These are phyloP conservation scores for Naganishia onofrii DNA, from an alignment of 768 basidiomycete species.

Conservation along the genomic window DNA sequence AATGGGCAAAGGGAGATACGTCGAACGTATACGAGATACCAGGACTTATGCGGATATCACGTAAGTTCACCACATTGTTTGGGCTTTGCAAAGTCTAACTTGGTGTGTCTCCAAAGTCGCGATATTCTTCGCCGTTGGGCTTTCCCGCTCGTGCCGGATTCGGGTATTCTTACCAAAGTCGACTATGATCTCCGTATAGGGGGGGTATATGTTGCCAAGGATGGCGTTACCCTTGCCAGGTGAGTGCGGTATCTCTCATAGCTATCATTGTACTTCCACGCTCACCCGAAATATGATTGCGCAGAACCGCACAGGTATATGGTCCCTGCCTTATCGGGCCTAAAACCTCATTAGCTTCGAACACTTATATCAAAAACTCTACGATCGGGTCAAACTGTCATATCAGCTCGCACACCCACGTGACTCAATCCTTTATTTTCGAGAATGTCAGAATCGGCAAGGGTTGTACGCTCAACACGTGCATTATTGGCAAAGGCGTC, in stretches of 20 bases:
- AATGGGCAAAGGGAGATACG: conserved; percentile 64
- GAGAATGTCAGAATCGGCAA: conserved; percentile 61
- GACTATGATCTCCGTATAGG: conserved; percentile 85
- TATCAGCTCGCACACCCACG: conserved; percentile 68
- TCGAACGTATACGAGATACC: conserved; percentile 88
- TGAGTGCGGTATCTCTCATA: conserved; percentile 51
- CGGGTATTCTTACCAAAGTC: conserved; percentile 70
- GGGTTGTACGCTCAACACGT: conserved; percentile 62
- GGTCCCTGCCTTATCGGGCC: conserved; percentile 69
- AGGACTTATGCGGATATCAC: conserved; percentile 86
- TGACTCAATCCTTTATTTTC: conserved; percentile 78
- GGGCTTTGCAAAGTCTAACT: conserved; percentile 11
- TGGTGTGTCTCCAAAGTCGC: conserved; percentile 61
- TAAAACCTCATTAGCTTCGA: conserved; percentile 64
- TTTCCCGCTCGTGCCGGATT: conserved; percentile 93
- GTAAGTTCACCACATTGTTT: conserved; percentile 52
- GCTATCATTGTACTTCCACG: not conserved
- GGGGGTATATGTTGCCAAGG: conserved; percentile 81
- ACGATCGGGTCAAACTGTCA: conserved; percentile 74
- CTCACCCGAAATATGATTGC: not conserved
- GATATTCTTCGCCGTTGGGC: conserved; percentile 91
- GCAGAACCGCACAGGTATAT: conserved; percentile 59
- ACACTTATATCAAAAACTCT: conserved; percentile 66
- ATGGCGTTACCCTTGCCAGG: conserved; percentile 80
- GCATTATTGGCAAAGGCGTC: conserved; percentile 79